Evolutionary conservation across 2,329 filamentous ascomycete species (phyloP).

Genomic region (Xylariaceae sp.): DNA sequence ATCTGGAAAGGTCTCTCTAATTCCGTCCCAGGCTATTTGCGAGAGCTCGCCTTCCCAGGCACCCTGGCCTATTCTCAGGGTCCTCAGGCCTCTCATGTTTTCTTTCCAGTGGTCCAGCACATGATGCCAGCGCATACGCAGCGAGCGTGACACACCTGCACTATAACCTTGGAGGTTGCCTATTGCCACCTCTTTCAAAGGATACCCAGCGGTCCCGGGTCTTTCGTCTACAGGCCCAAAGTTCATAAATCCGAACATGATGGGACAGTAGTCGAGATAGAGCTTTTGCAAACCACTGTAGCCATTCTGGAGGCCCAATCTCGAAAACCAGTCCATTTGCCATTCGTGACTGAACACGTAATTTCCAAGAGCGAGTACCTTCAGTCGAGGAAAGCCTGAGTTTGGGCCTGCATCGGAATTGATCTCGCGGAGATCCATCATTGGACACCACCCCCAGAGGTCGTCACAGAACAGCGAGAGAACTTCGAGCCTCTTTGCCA

Average conservation of each 20-base stretch:
- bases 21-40: neutral
- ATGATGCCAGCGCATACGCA: neutral
- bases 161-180: neutral
- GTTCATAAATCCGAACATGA: slow-evolving; percentile 16
- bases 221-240: slow-evolving; percentile 2
- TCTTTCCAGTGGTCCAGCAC: neutral
- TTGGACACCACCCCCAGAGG: slow-evolving; percentile 1
- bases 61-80: neutral
- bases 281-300: slow-evolving; percentile 33
- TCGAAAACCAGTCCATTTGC: slow-evolving; percentile 42
- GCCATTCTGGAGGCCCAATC: slow-evolving; percentile 23
- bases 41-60: neutral
- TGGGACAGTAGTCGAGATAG: slow-evolving; percentile 39
- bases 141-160: neutral
- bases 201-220: neutral
- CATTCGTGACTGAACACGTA: slow-evolving; percentile 40
- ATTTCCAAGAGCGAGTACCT: slow-evolving; percentile 34
- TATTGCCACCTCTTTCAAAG: neutral
- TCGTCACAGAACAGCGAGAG: slow-evolving; percentile 1
- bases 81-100: neutral
- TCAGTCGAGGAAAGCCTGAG: slow-evolving; percentile 33
- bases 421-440: slow-evolving; percentile 24
- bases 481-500: slow-evolving; percentile 1
- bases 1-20: neutral
- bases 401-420: slow-evolving; percentile 1